Base-by-base conservation (phyloP, 169 alveolate species). In the Cyclospora cayetanensis region DNA sequence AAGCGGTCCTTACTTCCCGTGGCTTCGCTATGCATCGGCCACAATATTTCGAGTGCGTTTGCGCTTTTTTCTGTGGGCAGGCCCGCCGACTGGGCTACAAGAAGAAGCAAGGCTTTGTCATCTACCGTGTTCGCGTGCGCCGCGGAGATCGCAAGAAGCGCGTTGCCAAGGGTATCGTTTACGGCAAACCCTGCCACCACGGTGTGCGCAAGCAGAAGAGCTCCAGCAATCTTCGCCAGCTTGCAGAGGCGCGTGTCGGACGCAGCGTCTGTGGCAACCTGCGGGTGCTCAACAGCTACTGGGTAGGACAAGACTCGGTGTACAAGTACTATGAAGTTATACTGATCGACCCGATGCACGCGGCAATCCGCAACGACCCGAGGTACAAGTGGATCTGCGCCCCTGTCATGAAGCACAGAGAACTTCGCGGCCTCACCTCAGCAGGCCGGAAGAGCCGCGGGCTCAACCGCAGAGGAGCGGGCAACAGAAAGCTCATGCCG, bases 191-290 rank as follows among this genome's bases (percentile, higher is more conserved):
- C 88, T 96, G 96, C 95, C 98, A 98, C 94, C 99, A 98, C 94
- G 99, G 98, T 97, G 96, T 97, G 92, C 97, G 96, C 95, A 98
- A 98, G 97, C 98, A 97, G 94, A 99, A 98, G 97, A 97, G 99
- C 83, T 95, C 97, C 91, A 97, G 99, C 95, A 97, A 98, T 94
- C 96, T 99, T 95, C 97, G 99, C 95, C 96, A 99, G 94, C 95
- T 98, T 55, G 99, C 99, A 31, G 99, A 99, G 95, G 99, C 98
- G 93, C 98, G 99, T 92, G 99, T 98, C 34, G 99, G 99, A 46
- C 98, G 98, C 93, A 96, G 97, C 88, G 93, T 97, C 25, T 96
- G 98, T 93, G 99, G 99, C 66, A 97, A 97, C 80, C 97, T 98
- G 90, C 98, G 99, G 90, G 99, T 98, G 80, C 97, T 99, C 94